Evolutionary conservation across 2,329 filamentous ascomycete species (phyloP).

Genomic region (Arthrobotrys iridis): DNA sequence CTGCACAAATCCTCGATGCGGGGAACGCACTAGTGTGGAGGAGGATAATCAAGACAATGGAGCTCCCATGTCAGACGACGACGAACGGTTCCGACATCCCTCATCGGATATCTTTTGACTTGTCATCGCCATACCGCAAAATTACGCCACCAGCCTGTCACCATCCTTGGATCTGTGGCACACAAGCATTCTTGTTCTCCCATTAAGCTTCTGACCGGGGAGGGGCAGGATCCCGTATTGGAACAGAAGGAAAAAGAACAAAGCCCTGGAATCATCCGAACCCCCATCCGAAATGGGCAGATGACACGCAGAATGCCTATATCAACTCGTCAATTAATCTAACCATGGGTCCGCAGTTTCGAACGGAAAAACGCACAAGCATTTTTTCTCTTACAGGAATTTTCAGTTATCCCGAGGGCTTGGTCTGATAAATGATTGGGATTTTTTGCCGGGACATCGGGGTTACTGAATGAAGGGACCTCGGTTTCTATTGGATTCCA

Average conservation of each 20-base stretch:
- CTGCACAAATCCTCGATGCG: background rate
- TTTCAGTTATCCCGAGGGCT: background rate
- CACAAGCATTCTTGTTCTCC: too few relatives aligned
- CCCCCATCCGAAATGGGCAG: conserved; percentile 6
- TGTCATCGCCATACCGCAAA: background rate
- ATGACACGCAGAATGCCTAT: background rate
- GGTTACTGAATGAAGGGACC: conserved; percentile 1
- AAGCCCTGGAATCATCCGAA: conserved; percentile 13
- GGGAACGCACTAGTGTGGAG: background rate
- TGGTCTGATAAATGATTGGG: background rate
- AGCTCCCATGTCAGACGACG: conserved; percentile 1
- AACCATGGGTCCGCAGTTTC: conserved; percentile 19
- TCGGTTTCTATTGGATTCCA: background rate
- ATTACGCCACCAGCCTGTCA: background rate
- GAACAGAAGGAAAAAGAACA: too few relatives aligned
- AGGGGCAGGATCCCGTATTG: background rate
- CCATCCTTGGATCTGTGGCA: background rate
- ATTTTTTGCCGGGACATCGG: background rate
- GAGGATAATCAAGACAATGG: background rate
- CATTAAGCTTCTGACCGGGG: background rate
- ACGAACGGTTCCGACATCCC: background rate
- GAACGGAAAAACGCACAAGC: conserved; percentile 9
- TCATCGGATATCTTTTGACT: background rate
- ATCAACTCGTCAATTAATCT: background rate
- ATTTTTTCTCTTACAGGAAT: background rate